phyloP scores from a whole-genome alignment of 768 basidiomycete species.

The Solioccasus polychromus region DNA sequence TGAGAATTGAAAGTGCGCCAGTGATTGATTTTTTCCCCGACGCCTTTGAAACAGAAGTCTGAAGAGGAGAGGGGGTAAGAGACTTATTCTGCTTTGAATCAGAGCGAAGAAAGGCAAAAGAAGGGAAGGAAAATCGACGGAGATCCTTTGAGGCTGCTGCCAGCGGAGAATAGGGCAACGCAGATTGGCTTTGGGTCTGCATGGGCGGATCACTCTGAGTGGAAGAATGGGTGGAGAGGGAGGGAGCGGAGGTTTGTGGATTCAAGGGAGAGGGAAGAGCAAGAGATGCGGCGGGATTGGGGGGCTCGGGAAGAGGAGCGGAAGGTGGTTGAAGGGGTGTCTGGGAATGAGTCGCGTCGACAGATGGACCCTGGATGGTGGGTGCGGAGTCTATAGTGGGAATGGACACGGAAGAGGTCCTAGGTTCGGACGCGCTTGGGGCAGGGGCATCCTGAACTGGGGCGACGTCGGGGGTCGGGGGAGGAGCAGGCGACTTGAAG shows the following conservation, averaged over 20 bases:
- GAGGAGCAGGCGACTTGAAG: constrained; percentile 15
- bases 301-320: constrained; percentile 18
- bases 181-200: constrained; percentile 30
- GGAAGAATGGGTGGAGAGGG: constrained; percentile 15
- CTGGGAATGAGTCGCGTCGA: neutral
- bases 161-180: constrained; percentile 20
- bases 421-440: constrained; percentile 3
- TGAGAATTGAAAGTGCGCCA: constrained; percentile 31
- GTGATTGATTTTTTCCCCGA: constrained; percentile 40
- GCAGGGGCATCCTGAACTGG: constrained; percentile 1
- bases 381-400: constrained; percentile 23
- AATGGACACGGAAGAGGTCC: constrained; percentile 19
- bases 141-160: constrained; percentile 20
- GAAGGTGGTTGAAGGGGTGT: constrained; percentile 1
- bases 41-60: constrained; percentile 37
- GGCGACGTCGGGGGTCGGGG: constrained; percentile 3
- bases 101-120: constrained; percentile 40
- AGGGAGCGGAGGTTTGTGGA: constrained; percentile 3
- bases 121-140: constrained; percentile 51
- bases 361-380: constrained; percentile 19
- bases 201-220: constrained; percentile 13
- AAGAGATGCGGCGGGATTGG: constrained; percentile 16
- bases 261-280: constrained; percentile 14
- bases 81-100: constrained; percentile 28
- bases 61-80: constrained; percentile 13